phyloP scores from a whole-genome alignment of 495 filamentous ascomycete species.

The Penicillium coprophilum region DNA sequence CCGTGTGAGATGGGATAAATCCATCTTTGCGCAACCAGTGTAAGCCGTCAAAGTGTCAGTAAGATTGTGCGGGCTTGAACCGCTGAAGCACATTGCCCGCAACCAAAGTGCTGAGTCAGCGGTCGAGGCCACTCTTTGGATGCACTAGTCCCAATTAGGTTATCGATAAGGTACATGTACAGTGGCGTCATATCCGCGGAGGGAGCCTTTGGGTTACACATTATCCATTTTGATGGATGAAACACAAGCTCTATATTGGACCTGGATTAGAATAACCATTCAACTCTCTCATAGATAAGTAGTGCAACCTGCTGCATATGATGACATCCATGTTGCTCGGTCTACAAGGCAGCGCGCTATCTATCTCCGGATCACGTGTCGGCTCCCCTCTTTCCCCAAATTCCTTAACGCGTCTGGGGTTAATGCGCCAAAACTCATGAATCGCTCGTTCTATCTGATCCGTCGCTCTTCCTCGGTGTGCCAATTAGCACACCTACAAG shows the following conservation, averaged over 20 bases:
- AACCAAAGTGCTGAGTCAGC: constrained; percentile 22
- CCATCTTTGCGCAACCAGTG: constrained; percentile 31
- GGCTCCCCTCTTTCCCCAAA: constrained; percentile 9
- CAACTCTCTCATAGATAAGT: no score
- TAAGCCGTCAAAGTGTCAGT: not conserved
- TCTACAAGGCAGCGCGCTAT: not conserved
- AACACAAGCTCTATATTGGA: not conserved
- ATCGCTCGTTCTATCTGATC: constrained; percentile 19
- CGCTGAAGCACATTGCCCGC: not conserved
- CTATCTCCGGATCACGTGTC: constrained; percentile 21
- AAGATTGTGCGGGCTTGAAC: constrained; percentile 10
- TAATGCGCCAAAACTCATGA: constrained; percentile 20
- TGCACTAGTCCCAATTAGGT: constrained; percentile 15
- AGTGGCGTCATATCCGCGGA: constrained; percentile 15
- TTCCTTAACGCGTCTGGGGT: not conserved
- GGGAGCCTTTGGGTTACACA: not conserved
- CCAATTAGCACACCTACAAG: not conserved
- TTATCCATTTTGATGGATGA: not conserved
- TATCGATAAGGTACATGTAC: constrained; percentile 16
- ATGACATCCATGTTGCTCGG: not conserved
- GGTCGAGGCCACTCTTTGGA: constrained; percentile 15
- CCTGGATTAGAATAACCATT: not conserved
- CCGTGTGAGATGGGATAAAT: constrained; percentile 39
- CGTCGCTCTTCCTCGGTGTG: constrained; percentile 14
- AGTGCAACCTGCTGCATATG: not conserved